Percentiles rank a stretch among this genome's conserved stretches.
These are phyloP conservation scores for Barnettozyma siamensis DNA, from an alignment of 805 yeast species.

Conservation along the genomic window DNA sequence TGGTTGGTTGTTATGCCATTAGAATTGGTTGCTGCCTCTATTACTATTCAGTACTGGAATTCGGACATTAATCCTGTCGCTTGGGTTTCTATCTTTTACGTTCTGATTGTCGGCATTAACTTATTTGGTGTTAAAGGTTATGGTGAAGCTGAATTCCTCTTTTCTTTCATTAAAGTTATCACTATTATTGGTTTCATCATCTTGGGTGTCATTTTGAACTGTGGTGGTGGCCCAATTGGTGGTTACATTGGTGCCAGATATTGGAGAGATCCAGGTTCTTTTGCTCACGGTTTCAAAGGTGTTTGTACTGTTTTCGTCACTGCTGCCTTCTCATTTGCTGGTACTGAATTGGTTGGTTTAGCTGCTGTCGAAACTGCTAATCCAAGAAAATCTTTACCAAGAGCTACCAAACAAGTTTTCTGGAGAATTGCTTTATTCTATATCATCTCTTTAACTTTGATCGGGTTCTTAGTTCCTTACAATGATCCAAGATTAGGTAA, in stretches of 20 bases:
- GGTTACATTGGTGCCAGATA: slow-evolving; percentile 40
- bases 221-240: slow-evolving; percentile 53
- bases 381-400: slow-evolving; percentile 53
- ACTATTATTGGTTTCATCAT: slow-evolving; percentile 60
- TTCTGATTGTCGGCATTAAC: slow-evolving; percentile 40
- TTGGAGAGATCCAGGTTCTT: slow-evolving; percentile 52
- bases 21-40: slow-evolving; percentile 49
- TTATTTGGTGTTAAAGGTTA: slow-evolving; percentile 49
- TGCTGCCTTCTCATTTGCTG: slow-evolving; percentile 54
- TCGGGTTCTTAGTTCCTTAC: slow-evolving; percentile 56
- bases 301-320: slow-evolving; percentile 45
- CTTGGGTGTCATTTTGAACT: slow-evolving; percentile 47
- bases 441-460: slow-evolving; percentile 47
- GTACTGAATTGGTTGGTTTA: slow-evolving; percentile 55
- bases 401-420: slow-evolving; percentile 43
- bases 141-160: slow-evolving; percentile 47
- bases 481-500: slow-evolving; percentile 48
- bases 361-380: slow-evolving; percentile 49
- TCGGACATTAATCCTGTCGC: slow-evolving; percentile 39
- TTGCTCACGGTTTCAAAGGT: slow-evolving; percentile 65
- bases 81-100: slow-evolving; percentile 45
- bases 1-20: slow-evolving; percentile 45
- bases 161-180: slow-evolving; percentile 66
- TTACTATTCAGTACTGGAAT: slow-evolving; percentile 47
- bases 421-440: slow-evolving; percentile 60